A percentile compares a stretch with the other conserved stretches of the same genome.
phyloP scores from a whole-genome alignment of 257 asterid genomes.

The Rauvolfia tetraphylla region DNA sequence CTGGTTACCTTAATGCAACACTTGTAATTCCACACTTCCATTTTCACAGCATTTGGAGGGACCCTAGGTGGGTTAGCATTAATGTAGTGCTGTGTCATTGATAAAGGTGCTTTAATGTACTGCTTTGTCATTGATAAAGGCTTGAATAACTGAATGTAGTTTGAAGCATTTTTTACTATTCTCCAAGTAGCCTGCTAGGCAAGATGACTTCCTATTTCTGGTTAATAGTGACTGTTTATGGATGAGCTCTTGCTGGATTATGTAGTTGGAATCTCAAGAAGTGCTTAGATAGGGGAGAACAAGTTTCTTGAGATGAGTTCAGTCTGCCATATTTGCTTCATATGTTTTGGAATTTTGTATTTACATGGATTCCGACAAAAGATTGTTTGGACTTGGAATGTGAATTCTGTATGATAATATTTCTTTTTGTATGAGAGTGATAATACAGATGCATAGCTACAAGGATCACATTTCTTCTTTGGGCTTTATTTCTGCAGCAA shows the following conservation, averaged over 20 bases:
- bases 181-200: background rate
- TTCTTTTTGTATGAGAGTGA: background rate
- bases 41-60: constrained; percentile 98
- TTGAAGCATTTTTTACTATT: background rate
- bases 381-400: background rate
- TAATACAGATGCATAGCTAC: background rate
- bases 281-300: too few relatives aligned
- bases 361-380: background rate
- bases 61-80: constrained; percentile 66
- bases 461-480: constrained; percentile 3
- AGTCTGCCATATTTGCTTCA: background rate
- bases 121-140: background rate
- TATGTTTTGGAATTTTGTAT: background rate
- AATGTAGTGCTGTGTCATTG: background rate
- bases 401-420: background rate
- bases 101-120: background rate
- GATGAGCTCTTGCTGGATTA: background rate
- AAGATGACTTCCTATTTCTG: background rate
- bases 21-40: constrained; percentile 91
- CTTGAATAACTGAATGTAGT: background rate
- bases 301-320: background rate
- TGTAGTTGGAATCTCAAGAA: background rate
- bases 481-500: constrained; percentile 56
- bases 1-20: constrained; percentile 94
- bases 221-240: background rate